Evolutionary conservation across 208 protist species (phyloP).

Genomic region (Jaenimonas drosophilae): DNA sequence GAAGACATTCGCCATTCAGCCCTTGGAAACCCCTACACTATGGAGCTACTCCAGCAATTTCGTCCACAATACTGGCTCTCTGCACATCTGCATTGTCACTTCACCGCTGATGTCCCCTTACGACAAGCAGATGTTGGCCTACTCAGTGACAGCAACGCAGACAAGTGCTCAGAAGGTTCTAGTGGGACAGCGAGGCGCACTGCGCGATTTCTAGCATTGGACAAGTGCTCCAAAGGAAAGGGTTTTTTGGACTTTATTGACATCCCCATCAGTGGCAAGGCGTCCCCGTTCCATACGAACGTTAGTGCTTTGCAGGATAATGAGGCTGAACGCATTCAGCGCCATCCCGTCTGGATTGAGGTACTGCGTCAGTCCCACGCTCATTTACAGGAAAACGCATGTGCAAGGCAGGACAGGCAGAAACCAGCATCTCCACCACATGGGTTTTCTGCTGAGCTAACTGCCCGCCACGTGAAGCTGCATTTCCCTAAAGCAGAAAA

Average conservation of each 20-base stretch:
- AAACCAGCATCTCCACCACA: no score
- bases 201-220: constrained; percentile 71
- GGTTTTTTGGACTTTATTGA: constrained; percentile 80
- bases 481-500: no score
- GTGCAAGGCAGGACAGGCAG: background rate
- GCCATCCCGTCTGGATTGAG: constrained; percentile 58
- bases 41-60: constrained; percentile 41
- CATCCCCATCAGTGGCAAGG: constrained; percentile 11
- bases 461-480: no score
- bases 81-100: constrained; percentile 85
- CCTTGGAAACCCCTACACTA: constrained; percentile 80
- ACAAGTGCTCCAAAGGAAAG: constrained; percentile 74
- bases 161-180: background rate
- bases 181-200: background rate
- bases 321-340: constrained; percentile 23
- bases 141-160: background rate
- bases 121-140: background rate
- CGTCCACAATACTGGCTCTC: constrained; percentile 74
- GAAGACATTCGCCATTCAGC: constrained; percentile 64
- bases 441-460: no score
- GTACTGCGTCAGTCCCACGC: constrained; percentile 40
- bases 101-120: constrained; percentile 60
- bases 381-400: constrained; percentile 24
- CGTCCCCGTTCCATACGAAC: background rate
- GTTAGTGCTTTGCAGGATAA: background rate